Base-by-base conservation (phyloP, 164 flowering plant species). In the Vitis rupestris region DNA sequence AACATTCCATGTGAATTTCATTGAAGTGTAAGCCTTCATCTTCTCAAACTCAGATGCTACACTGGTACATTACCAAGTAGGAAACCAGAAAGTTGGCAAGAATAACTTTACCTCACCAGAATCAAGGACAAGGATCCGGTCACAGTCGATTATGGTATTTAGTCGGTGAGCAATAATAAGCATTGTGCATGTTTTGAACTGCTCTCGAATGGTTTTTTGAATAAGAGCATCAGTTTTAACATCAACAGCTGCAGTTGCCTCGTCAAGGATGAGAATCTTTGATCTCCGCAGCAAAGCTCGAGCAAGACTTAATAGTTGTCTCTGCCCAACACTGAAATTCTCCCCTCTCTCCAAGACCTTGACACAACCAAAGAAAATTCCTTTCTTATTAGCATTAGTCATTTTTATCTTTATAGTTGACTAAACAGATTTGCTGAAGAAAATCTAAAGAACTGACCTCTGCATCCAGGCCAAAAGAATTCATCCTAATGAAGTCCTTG, bases 401-500 rank as follows among this genome's bases (percentile, higher is more conserved):
- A 6, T 37, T 6, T 4, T 37, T 37, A 1, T 37, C 44, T 37
- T 37, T 37, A 37, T 37, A 37, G 44, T 37, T 37, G 44, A 37
- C 7, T 37, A 8, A 37, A 37, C 44, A 53, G 13, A 23, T 27
- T 59, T 59, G 14, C 5, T 27, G 27, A 59, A 27, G 13, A 57
- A 37, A 37, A 37, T n/a, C 12, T 51, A 11, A 54, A 61, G 57
- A n/a, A 53, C 16, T 9, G 44, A 95, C 98, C 98, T 95, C 91
- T 61, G 97, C 90, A 73, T 91, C 93, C 50, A 95, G 89, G 56
- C 97, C 98, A 72, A 90, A 79, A 56, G 91, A 68, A 64, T 83
- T 89, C 75, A 91, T 87, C 72, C 93, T 80, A 70, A 95, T 84
- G 51, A 81, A 97, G 76, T 93, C 99, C 81, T 95, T 93, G 6